Base-by-base conservation (phyloP, 768 basidiomycete genomes). In the Pulveroboletus sp. region DNA sequence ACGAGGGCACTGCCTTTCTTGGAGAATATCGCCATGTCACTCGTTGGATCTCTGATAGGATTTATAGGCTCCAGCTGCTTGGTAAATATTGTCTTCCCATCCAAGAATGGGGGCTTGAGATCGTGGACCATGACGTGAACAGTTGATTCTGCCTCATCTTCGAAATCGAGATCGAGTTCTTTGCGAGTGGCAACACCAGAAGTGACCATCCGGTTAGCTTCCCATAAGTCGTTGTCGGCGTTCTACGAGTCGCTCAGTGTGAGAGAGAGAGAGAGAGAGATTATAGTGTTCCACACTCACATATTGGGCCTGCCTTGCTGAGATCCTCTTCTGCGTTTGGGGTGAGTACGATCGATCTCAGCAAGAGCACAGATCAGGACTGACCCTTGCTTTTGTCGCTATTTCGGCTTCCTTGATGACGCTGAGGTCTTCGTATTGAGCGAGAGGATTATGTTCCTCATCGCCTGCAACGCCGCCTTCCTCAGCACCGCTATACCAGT, bases 121-220 rank as follows among this genome's bases (percentile, higher is more conserved):
- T 96, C 87, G 60, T 98, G 96, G 6, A 96, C 89, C 75, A 99
- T 89, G 46, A 99, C 92, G 63, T 98, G 96, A 1, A 98, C 95
- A 0, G 93, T 89, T 3, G 93, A 93, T 63, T 95, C 93, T 1
- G 89, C 85, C 60, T 98, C 96, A 63, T 97, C 95, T 61, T 95
- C 92, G 59, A 97, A 93, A 61, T 98, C 94, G 20, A 94, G 76
- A 63, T 99, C 93, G 41, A 99, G 79, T 4, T 81, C 75, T 57
- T 83, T 88, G 29, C 89, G 85, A 9, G 89, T 90, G 1, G 91
- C 89, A 17, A 97, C 87, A 61, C 96, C 96, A 3, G 96, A 98
- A 0, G 91, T 92, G 10, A 92, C 75, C 88, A 99, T 94, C 62
- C 95, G 89, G 63, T 98, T 98, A 8, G 89, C 89, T 73, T 99